Evolutionary conservation across 257 asterid genomes (phyloP).

Genomic region (Lycium barbarum): DNA sequence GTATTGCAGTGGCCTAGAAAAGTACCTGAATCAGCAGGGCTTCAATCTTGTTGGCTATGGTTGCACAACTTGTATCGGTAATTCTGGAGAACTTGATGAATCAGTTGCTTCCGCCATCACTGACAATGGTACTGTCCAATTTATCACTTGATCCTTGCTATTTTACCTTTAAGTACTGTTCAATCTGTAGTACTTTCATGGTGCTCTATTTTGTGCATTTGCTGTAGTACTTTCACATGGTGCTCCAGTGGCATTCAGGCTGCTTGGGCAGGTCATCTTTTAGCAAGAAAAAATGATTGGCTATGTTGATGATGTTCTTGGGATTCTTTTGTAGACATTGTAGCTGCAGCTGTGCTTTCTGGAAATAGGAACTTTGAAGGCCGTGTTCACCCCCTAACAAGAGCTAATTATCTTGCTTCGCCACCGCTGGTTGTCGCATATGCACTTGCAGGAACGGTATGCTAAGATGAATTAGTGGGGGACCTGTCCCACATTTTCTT

Average conservation of each 20-base stretch:
- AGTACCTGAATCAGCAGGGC: constrained; percentile 88
- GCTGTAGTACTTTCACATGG: background rate
- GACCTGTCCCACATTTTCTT: constrained; percentile 5
- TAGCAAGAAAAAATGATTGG: background rate
- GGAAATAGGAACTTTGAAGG: constrained; percentile 96
- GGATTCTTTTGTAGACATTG: constrained; percentile 60
- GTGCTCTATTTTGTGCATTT: background rate
- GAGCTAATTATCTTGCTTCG: constrained; percentile 93
- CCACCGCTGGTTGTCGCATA: constrained; percentile 91
- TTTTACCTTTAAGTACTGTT: background rate
- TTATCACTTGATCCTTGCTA: background rate
- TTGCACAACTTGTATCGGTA: constrained; percentile 97
- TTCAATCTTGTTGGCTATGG: constrained; percentile 94
- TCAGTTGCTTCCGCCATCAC: constrained; percentile 77
- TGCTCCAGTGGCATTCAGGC: background rate
- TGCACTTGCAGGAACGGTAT: constrained; percentile 97
- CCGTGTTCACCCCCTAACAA: constrained; percentile 89
- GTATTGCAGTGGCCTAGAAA: constrained; percentile 73
- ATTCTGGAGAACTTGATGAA: constrained; percentile 95
- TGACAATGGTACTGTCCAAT: constrained; percentile 67
- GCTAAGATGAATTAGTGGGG: constrained; percentile 21
- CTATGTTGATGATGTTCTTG: constrained; percentile 19
- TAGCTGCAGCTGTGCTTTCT: constrained; percentile 92
- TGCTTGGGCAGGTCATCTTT: background rate
- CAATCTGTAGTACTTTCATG: background rate